Evolutionary conservation across 208 protist genomes (phyloP), one percentile per base, ranked within the genome.

Genomic region (Trypanosomatidae sp.): DNA sequence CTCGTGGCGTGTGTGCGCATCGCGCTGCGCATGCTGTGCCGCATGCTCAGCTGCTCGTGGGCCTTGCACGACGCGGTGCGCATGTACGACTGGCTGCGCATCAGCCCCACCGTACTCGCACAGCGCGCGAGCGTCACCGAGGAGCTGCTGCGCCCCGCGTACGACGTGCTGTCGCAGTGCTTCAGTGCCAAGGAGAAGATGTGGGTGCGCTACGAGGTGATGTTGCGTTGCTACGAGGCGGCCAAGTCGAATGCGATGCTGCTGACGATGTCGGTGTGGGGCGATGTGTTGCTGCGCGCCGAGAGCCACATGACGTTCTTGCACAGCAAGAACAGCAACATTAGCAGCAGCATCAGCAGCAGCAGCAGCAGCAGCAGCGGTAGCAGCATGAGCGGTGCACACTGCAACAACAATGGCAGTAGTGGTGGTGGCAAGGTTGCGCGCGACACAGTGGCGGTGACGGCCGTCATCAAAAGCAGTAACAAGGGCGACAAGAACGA

Each of bases 21-120:
- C 11, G 72, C 74, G 0, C 61, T 80, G 38, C 71, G 82, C 2
- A 91, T 91, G 82, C 52, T 91, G 50, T 53, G 51, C 13, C 25
- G 51, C 4, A 54, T 63, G 48, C 26, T 66, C 1, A 70, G 74
- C 42, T 60, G 64, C 57, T 61, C 71, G 32, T 55, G 62, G 33
- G 28, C 60, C 6, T 43, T 74, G 40, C 50, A 53, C 10, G 70
- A 80, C 47, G 69, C 71, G 0, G 59, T 70, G 10, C 58, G 68
- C 27, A 65, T 76, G 25, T 86, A 68, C 37, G 61, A 77, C 3
- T 88, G 71, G 71, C 49, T 88, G 35, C 50, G 51, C 18, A 43
- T 67, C 10, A 35, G 43, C 26, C 37, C 49, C 8, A 32, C 23
- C 3, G 70, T 73, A 24, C 46, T 35, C 6, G 21, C 26, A 24